phyloP scores from a whole-genome alignment of 2,329 filamentous ascomycete genomes.

The Colletotrichum echinochloae region DNA sequence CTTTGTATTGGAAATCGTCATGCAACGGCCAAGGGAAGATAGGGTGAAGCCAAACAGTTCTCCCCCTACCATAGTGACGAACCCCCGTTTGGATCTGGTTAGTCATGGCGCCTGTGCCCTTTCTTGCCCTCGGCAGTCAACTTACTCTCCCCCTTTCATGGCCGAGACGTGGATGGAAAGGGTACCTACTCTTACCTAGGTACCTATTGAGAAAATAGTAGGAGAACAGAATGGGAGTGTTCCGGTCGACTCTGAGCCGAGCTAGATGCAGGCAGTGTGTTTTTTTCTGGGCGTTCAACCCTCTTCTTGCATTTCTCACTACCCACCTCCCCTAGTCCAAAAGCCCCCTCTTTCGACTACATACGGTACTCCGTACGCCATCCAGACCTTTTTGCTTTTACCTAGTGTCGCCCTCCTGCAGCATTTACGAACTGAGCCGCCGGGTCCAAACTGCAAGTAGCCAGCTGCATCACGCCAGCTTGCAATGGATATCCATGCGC shows the following conservation, averaged over 20 bases:
- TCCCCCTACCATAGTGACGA: neutral
- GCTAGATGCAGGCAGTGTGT: neutral
- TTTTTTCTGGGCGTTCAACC: neutral
- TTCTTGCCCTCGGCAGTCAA: neutral
- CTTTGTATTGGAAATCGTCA: neutral
- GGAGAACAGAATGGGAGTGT: neutral
- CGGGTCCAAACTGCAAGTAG: neutral
- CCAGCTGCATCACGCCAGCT: neutral
- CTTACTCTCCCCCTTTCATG: neutral
- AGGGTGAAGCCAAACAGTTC: neutral
- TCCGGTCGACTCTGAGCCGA: neutral
- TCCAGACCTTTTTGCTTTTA: neutral
- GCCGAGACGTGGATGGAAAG: neutral
- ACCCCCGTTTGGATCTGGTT: neutral
- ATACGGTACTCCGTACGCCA: too few species aligned
- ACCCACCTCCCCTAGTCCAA: neutral
- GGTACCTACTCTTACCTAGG: neutral
- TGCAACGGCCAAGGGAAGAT: neutral
- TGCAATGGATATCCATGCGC: conserved; percentile 2
- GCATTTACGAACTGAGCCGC: neutral
- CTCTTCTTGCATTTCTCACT: neutral
- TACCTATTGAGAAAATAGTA: neutral
- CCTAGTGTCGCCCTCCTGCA: conserved; percentile 4
- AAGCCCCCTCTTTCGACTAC: too few species aligned
- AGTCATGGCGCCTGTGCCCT: neutral